phyloP scores from a whole-genome alignment of 208 protist species.

The Leishmania major region DNA sequence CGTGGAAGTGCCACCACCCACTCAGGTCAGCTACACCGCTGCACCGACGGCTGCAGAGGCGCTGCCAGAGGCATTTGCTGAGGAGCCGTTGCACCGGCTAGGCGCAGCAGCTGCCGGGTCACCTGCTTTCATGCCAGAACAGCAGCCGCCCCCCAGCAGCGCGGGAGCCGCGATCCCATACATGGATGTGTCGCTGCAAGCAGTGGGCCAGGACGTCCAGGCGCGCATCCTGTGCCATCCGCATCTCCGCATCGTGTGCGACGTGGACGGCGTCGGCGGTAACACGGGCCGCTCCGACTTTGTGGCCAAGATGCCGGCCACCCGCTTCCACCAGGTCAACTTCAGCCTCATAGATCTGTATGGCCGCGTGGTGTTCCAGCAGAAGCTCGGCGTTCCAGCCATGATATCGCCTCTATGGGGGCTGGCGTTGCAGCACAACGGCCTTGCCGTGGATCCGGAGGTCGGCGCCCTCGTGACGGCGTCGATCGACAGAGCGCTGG shows the following conservation, averaged over 20 bases:
- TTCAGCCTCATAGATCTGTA: conserved; percentile 58
- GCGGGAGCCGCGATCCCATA: conserved; percentile 26
- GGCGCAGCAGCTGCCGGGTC: not conserved
- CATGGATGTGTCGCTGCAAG: conserved; percentile 63
- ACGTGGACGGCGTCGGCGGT: conserved; percentile 67
- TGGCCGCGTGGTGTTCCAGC: conserved; percentile 69
- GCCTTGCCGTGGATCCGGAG: conserved; percentile 56
- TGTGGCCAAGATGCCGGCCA: conserved; percentile 49
- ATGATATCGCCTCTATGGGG: conserved; percentile 59
- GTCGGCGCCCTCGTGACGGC: conserved; percentile 37
- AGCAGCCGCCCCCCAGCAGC: not conserved
- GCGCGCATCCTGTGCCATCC: conserved; percentile 53
- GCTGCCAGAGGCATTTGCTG: not conserved
- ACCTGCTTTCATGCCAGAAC: not conserved
- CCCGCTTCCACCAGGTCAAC: conserved; percentile 53
- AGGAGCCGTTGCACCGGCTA: not conserved
- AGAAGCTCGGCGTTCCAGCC: conserved; percentile 67
- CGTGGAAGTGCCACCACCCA: not conserved
- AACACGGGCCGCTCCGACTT: conserved; percentile 59
- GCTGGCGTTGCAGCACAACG: conserved; percentile 62
- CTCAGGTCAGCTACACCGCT: not conserved
- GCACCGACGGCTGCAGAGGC: not conserved
- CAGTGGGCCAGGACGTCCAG: conserved; percentile 57
- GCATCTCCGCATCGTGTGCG: conserved; percentile 67
- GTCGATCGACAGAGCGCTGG: conserved; percentile 58